Evolutionary conservation across 2,329 filamentous ascomycete genomes (phyloP).

Genomic region (Tolypocladium album): DNA sequence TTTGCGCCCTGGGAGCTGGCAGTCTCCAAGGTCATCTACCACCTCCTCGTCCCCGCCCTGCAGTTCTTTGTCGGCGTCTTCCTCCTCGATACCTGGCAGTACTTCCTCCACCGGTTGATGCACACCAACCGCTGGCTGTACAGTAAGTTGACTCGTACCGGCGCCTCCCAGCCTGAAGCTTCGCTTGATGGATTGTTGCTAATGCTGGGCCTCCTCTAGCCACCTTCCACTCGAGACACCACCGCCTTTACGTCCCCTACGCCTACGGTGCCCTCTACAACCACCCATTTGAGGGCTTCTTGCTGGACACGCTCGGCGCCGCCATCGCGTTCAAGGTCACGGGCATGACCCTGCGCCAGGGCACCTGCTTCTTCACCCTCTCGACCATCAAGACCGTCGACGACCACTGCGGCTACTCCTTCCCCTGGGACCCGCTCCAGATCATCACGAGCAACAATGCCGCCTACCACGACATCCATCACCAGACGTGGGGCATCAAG

Average conservation of each 20-base stretch:
- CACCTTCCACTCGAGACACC: conserved; percentile 88
- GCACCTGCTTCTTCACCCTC: conserved; percentile 79
- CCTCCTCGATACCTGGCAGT: conserved; percentile 94
- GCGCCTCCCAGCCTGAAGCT: neutral
- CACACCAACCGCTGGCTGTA: conserved; percentile 97
- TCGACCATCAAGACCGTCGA: conserved; percentile 95
- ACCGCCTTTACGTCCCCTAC: conserved; percentile 94
- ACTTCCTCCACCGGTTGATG: conserved; percentile 93
- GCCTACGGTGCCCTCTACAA: conserved; percentile 96
- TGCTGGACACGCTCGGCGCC: conserved; percentile 83
- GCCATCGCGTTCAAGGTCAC: conserved; percentile 73
- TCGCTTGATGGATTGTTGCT: conserved; percentile 14
- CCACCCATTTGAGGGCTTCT: conserved; percentile 86
- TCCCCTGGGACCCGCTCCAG: conserved; percentile 92
- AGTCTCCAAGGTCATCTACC: conserved; percentile 69
- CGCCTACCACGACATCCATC: conserved; percentile 94
- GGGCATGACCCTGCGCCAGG: conserved; percentile 74
- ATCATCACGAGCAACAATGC: conserved; percentile 91
- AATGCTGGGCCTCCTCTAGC: conserved; percentile 46
- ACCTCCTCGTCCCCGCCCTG: conserved; percentile 60
- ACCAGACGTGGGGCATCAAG: conserved; percentile 99
- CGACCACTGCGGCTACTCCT: conserved; percentile 92
- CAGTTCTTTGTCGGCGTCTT: conserved; percentile 68
- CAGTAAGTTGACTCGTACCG: conserved; percentile 46
- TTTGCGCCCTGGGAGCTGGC: conserved; percentile 79